Evolutionary conservation across 495 filamentous ascomycete species (phyloP).

Genomic region (Tuber indicum): DNA sequence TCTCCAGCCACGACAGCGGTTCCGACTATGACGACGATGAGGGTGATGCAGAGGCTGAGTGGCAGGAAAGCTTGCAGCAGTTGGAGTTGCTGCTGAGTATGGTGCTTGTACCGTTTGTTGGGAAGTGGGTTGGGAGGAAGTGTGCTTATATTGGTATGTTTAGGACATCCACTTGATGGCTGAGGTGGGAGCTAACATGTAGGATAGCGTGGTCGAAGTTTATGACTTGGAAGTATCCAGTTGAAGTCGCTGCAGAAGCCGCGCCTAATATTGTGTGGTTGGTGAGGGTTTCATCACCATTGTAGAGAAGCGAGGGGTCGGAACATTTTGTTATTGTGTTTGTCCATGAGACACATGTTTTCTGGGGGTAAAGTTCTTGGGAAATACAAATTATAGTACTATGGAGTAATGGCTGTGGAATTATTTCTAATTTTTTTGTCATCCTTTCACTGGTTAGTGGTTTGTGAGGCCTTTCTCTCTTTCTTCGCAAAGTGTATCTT

Average conservation of each 20-base stretch:
- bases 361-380: neutral
- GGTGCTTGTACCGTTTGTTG: constrained; percentile 85
- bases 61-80: constrained; percentile 88
- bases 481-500: neutral
- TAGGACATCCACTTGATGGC: neutral
- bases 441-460: neutral
- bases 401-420: constrained; percentile 20
- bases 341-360: neutral
- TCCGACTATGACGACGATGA: constrained; percentile 15
- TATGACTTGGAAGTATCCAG: constrained; percentile 73
- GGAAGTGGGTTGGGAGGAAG: constrained; percentile 86
- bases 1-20: constrained; percentile 22
- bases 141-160: constrained; percentile 92
- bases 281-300: constrained; percentile 22
- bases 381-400: constrained; percentile 2
- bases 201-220: constrained; percentile 60
- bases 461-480: neutral
- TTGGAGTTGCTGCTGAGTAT: constrained; percentile 85
- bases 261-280: constrained; percentile 31
- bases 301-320: constrained; percentile 8
- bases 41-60: constrained; percentile 78
- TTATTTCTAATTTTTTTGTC: neutral
- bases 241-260: constrained; percentile 54
- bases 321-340: constrained; percentile 2
- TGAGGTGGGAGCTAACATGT: neutral